These are phyloP conservation scores for Grosmannia penicillata DNA, from an alignment of 2,329 filamentous ascomycete species.

Conservation along the genomic window DNA sequence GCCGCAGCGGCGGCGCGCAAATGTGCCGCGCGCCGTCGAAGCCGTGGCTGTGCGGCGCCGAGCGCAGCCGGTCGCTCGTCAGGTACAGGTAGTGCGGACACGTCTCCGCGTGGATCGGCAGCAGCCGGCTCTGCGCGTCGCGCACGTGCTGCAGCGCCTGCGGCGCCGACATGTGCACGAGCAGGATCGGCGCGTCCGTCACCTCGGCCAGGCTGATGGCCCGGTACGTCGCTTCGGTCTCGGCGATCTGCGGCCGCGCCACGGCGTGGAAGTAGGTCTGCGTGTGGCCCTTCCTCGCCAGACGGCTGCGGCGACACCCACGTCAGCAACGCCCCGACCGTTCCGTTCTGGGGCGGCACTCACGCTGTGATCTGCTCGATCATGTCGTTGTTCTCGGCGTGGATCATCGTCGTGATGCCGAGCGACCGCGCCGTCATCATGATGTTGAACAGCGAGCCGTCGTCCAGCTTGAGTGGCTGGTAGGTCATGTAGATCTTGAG, in stretches of 20 bases:
- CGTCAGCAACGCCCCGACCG: neutral
- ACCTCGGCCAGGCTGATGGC: conserved; percentile 33
- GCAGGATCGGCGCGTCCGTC: conserved; percentile 34
- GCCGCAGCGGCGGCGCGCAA: conserved; percentile 35
- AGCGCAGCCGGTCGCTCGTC: conserved; percentile 22
- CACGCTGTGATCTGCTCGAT: conserved; percentile 15
- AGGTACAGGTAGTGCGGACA: conserved; percentile 44
- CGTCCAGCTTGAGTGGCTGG: conserved; percentile 29
- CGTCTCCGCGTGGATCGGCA: conserved; percentile 40
- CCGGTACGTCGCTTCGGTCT: conserved; percentile 33
- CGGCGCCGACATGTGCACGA: conserved; percentile 35
- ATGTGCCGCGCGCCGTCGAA: conserved; percentile 31
- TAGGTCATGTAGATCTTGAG: conserved; percentile 40
- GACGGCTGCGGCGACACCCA: conserved; percentile 6
- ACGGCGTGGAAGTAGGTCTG: conserved; percentile 30
- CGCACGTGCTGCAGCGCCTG: conserved; percentile 31
- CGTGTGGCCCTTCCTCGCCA: conserved; percentile 15
- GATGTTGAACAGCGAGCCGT: conserved; percentile 34
- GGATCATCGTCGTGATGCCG: conserved; percentile 39
- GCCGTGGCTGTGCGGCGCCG: conserved; percentile 1
- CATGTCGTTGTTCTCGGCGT: conserved; percentile 53
- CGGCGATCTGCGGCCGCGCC: conserved; percentile 27
- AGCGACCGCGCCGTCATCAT: conserved; percentile 30
- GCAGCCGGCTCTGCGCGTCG: conserved; percentile 29
- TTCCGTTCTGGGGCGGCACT: neutral